Percentiles rank a stretch among this genome's conserved stretches.
Evolutionary conservation across 2,329 filamentous ascomycete species (phyloP).

Genomic region (Shiraia sp.): DNA sequence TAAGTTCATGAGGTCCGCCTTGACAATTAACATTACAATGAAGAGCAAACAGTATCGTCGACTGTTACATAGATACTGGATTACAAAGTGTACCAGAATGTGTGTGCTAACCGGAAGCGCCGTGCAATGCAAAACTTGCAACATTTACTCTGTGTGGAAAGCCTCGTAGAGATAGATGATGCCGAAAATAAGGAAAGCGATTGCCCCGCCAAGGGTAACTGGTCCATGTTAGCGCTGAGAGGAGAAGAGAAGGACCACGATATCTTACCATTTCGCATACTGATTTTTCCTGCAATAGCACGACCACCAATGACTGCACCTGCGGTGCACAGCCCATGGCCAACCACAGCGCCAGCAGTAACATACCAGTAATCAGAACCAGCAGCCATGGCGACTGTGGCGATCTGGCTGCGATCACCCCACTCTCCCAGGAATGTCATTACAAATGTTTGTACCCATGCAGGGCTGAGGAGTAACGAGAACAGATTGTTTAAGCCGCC

Average conservation of each 20-base stretch:
- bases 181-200: constrained; percentile 89
- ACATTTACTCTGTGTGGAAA: constrained; percentile 55
- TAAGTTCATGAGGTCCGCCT: constrained; percentile 1
- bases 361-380: constrained; percentile 99
- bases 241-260: neutral
- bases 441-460: constrained; percentile 97
- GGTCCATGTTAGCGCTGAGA: constrained; percentile 27
- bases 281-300: constrained; percentile 90
- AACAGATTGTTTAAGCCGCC: constrained; percentile 82
- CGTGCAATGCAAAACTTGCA: constrained; percentile 24
- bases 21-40: constrained; percentile 34
- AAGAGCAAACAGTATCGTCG: constrained; percentile 4
- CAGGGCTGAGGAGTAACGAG: constrained; percentile 85
- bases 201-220: constrained; percentile 92
- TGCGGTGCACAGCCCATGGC: constrained; percentile 87
- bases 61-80: constrained; percentile 9
- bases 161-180: constrained; percentile 89
- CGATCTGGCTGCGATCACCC: constrained; percentile 97
- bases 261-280: constrained; percentile 89
- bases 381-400: constrained; percentile 97
- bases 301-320: constrained; percentile 89
- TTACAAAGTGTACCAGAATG: constrained; percentile 21
- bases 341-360: constrained; percentile 81
- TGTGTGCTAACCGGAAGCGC: constrained; percentile 18
- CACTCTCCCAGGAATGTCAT: constrained; percentile 99